These are phyloP conservation scores for Emericellopsis terricola DNA, from an alignment of 495 filamentous ascomycete genomes.

Conservation along the genomic window DNA sequence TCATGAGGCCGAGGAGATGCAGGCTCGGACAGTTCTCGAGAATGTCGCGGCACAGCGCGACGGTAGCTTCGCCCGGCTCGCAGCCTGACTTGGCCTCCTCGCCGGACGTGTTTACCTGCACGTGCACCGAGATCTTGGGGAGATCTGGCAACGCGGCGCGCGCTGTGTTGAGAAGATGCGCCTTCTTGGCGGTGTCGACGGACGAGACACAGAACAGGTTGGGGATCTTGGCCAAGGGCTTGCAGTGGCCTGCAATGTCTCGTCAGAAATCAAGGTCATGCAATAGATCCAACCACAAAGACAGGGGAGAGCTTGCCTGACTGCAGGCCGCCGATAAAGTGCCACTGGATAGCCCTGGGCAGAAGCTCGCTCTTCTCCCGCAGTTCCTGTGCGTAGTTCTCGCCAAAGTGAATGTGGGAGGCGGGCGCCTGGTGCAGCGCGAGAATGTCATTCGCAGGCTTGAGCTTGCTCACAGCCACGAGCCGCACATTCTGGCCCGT, in stretches of 20 bases:
- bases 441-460: conserved; percentile 76
- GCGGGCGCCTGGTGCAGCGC: conserved; percentile 48
- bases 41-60: conserved; percentile 47
- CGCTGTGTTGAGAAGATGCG: conserved; percentile 58
- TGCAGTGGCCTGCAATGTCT: conserved; percentile 60
- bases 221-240: conserved; percentile 62
- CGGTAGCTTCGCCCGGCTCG: conserved; percentile 37
- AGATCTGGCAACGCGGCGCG: conserved; percentile 31
- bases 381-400: conserved; percentile 94
- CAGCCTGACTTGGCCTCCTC: conserved; percentile 75
- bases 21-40: conserved; percentile 52
- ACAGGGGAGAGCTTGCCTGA: conserved; percentile 28
- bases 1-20: conserved; percentile 74
- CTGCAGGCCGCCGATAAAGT: conserved; percentile 88
- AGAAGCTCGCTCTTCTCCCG: conserved; percentile 66
- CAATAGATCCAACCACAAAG: neutral
- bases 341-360: conserved; percentile 68
- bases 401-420: conserved; percentile 70
- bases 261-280: no score
- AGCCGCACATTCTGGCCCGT: conserved; percentile 41
- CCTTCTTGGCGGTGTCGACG: conserved; percentile 77
- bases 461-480: conserved; percentile 87
- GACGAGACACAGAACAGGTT: conserved; percentile 90
- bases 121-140: conserved; percentile 50
- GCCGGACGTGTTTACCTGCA: conserved; percentile 90